A percentile compares a stretch with the other conserved stretches of the same genome.
phyloP scores from a whole-genome alignment of 179 eudicot genomes.

The Vitellaria paradoxa region DNA sequence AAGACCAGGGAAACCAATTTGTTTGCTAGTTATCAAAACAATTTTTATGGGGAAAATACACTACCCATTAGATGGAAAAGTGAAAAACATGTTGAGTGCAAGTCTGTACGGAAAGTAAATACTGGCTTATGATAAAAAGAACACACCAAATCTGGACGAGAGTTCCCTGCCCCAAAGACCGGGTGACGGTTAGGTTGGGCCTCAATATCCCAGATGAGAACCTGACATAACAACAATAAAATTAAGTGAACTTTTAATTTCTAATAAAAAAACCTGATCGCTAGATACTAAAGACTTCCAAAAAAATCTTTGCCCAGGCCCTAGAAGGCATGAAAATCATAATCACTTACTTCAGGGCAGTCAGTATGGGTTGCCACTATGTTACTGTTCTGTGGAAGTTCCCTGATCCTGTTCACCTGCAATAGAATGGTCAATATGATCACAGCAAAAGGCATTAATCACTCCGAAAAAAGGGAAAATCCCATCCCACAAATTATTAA shows the following conservation, averaged over 20 bases:
- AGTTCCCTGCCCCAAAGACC: slow-evolving; percentile 74
- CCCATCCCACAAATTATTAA: background rate
- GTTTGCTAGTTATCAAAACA: too few relatives aligned
- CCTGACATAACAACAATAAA: slow-evolving; percentile 33
- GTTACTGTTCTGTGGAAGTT: slow-evolving; percentile 86
- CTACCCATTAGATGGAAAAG: background rate
- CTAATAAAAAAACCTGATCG: background rate
- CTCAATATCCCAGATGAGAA: slow-evolving; percentile 92
- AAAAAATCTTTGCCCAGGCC: background rate
- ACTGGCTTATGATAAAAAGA: background rate
- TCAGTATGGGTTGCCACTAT: slow-evolving; percentile 96
- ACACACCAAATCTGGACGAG: slow-evolving; percentile 90
- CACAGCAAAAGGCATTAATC: background rate
- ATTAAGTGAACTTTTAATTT: background rate
- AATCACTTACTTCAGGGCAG: slow-evolving; percentile 81
- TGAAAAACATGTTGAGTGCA: background rate
- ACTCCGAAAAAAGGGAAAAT: background rate
- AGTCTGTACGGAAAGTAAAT: background rate
- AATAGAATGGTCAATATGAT: slow-evolving; percentile 4
- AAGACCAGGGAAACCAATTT: background rate
- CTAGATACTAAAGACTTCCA: background rate
- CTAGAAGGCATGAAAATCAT: background rate
- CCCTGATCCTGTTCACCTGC: slow-evolving; percentile 97
- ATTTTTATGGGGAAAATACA: too few relatives aligned
- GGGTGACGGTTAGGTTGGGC: slow-evolving; percentile 93